Percentiles rank a stretch among this genome's conserved stretches.
Conservation (phyloP, 192 early-diverging fungal species). For the Mortierella claussenii region DNA sequence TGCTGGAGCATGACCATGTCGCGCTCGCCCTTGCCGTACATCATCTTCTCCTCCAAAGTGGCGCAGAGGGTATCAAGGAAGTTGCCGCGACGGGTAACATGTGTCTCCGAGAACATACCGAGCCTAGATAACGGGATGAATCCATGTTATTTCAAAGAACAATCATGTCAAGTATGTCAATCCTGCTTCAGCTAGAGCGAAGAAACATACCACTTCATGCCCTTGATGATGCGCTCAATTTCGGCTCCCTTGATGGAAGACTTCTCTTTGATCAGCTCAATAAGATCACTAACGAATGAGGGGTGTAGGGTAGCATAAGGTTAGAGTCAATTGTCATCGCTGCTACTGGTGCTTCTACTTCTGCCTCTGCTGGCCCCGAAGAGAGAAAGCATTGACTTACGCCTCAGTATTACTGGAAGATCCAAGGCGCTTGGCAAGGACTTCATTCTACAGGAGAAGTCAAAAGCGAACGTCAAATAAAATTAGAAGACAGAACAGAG, state of each 20-base stretch:
- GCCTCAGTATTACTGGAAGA: conserved; percentile 44
- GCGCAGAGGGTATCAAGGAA: conserved; percentile 94
- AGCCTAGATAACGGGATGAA: too few relatives aligned
- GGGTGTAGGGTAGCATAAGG: neutral
- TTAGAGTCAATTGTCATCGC: neutral
- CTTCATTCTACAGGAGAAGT: conserved; percentile 72
- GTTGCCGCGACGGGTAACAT: conserved; percentile 76
- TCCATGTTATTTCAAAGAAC: too few relatives aligned
- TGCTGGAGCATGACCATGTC: conserved; percentile 99
- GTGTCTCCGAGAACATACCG: conserved; percentile 80
- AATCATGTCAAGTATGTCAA: too few relatives aligned
- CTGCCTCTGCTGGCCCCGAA: too few relatives aligned
- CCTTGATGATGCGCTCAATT: conserved; percentile 72
- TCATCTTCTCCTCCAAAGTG: conserved; percentile 95
- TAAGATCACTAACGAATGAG: conserved; percentile 57
- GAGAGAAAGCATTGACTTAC: conserved; percentile 33
- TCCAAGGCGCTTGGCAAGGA: conserved; percentile 71
- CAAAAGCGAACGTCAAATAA: too few relatives aligned
- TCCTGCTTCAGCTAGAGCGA: too few relatives aligned
- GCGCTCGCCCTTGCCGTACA: conserved; percentile 91
- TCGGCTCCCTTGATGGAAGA: conserved; percentile 67
- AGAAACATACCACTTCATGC: conserved; percentile 69
- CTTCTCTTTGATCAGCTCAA: conserved; percentile 73
- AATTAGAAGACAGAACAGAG: too few relatives aligned
- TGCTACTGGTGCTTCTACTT: neutral